These are phyloP conservation scores for Aspergillus floridensis DNA, from an alignment of 2,329 filamentous ascomycete genomes.

Conservation along the genomic window DNA sequence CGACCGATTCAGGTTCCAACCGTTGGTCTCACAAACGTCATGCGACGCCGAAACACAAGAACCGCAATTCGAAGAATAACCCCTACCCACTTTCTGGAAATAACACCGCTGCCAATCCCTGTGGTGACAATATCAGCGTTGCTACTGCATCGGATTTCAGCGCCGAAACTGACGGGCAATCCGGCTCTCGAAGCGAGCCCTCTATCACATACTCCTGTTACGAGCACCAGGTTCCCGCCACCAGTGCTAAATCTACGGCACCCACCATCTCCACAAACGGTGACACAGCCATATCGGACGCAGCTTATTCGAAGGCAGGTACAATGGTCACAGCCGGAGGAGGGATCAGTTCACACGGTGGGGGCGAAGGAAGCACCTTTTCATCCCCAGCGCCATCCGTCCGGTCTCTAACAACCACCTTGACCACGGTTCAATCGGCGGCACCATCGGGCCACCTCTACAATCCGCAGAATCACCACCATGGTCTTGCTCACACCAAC, in stretches of 20 bases:
- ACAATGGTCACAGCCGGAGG: constrained; percentile 66
- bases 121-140: constrained; percentile 43
- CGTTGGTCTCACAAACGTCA: constrained; percentile 41
- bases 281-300: constrained; percentile 71
- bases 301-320: constrained; percentile 75
- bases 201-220: constrained; percentile 63
- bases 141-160: constrained; percentile 51
- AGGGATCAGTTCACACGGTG: constrained; percentile 62
- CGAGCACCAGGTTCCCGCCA: constrained; percentile 57
- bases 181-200: constrained; percentile 56
- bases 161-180: constrained; percentile 48
- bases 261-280: constrained; percentile 81
- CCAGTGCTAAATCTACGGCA: constrained; percentile 69
- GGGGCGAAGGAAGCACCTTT: constrained; percentile 67
- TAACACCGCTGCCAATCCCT: constrained; percentile 43
- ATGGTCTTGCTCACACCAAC: constrained; percentile 33
- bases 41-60: constrained; percentile 50
- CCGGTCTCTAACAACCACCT: constrained; percentile 62
- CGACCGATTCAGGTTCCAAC: constrained; percentile 53
- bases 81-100: constrained; percentile 81
- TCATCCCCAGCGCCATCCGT: constrained; percentile 65
- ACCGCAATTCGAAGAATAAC: constrained; percentile 68
- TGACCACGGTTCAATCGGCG: constrained; percentile 65
- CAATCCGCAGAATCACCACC: constrained; percentile 31
- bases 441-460: constrained; percentile 52